Conservation (phyloP, 1,284 basidiomycete species). For the Naganishia sp. region DNA sequence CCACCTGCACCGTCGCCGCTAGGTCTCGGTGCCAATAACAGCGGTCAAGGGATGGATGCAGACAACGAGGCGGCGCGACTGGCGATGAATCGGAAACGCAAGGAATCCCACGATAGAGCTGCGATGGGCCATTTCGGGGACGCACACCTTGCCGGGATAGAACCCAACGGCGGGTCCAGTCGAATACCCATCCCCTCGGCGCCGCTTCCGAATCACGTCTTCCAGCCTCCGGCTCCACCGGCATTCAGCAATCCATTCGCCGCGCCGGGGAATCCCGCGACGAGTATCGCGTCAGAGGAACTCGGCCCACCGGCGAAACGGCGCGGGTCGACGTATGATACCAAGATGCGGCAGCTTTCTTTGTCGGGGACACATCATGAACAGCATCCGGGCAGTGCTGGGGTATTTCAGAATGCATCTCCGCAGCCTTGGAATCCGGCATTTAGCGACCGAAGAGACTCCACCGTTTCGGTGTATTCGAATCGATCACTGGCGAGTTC, state of each 20-base stretch:
- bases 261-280: not conserved
- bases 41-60: not conserved
- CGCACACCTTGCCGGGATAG: not conserved
- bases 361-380: slow-evolving; percentile 16
- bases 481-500: slow-evolving; percentile 61
- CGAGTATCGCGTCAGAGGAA: slow-evolving; percentile 11
- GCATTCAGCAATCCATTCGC: slow-evolving; percentile 30
- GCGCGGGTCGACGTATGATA: slow-evolving; percentile 30
- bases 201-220: slow-evolving; percentile 15
- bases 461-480: slow-evolving; percentile 67
- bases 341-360: slow-evolving; percentile 27
- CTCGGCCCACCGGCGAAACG: slow-evolving; percentile 29
- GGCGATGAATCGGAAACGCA: slow-evolving; percentile 28
- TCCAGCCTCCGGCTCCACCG: slow-evolving; percentile 27
- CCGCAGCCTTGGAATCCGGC: slow-evolving; percentile 11
- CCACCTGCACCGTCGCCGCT: slow-evolving; percentile 27
- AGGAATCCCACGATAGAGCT: slow-evolving; percentile 29
- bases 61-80: slow-evolving; percentile 11
- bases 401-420: slow-evolving; percentile 1
- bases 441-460: slow-evolving; percentile 66
- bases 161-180: not conserved
- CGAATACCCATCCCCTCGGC: not conserved
- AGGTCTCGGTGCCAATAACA: slow-evolving; percentile 6
- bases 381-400: not conserved
- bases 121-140: slow-evolving; percentile 13